These are phyloP conservation scores for Jimgerdemannia lactiflua DNA, from an alignment of 192 early-diverging fungal species.

Conservation along the genomic window DNA sequence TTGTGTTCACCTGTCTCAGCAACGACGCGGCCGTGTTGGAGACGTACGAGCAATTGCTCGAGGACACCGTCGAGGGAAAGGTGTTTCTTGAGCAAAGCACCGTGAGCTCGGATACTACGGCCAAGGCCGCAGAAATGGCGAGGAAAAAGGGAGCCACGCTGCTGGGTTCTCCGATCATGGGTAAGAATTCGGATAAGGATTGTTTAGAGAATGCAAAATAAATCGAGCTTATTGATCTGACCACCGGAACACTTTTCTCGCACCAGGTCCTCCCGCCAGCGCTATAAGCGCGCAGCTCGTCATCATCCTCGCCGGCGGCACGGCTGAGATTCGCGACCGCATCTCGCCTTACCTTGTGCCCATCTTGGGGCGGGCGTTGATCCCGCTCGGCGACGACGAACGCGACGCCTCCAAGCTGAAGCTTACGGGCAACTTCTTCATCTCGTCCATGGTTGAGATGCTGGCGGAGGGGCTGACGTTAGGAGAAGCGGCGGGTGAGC, in stretches of 20 bases:
- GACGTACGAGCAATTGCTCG: conserved; percentile 40
- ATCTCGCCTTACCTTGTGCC: conserved; percentile 38
- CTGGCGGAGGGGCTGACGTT: conserved; percentile 63
- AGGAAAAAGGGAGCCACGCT: conserved; percentile 20
- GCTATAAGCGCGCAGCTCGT: conserved; percentile 51
- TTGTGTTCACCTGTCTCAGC: conserved; percentile 61
- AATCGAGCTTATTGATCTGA: neutral
- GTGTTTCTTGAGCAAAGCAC: conserved; percentile 63
- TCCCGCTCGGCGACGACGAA: conserved; percentile 50
- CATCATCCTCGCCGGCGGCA: conserved; percentile 47
- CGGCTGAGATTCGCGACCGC: conserved; percentile 28
- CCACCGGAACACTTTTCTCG: conserved; percentile 30
- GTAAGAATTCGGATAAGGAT: conserved; percentile 6
- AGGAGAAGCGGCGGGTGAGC: conserved; percentile 41
- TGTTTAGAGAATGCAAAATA: neutral
- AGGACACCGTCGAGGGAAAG: conserved; percentile 19
- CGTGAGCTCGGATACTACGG: conserved; percentile 40
- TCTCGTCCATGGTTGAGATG: conserved; percentile 51
- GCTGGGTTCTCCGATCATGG: conserved; percentile 31
- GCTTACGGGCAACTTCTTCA: conserved; percentile 67
- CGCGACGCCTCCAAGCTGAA: conserved; percentile 50
- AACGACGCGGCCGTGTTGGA: conserved; percentile 55
- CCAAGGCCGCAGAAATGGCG: conserved; percentile 11
- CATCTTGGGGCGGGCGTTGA: conserved; percentile 39
- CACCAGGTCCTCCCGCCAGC: conserved; percentile 50